A percentile compares a stretch with the other conserved stretches of the same genome.
phyloP scores from a whole-genome alignment of 2,329 filamentous ascomycete species.

The Shiraia sp. region DNA sequence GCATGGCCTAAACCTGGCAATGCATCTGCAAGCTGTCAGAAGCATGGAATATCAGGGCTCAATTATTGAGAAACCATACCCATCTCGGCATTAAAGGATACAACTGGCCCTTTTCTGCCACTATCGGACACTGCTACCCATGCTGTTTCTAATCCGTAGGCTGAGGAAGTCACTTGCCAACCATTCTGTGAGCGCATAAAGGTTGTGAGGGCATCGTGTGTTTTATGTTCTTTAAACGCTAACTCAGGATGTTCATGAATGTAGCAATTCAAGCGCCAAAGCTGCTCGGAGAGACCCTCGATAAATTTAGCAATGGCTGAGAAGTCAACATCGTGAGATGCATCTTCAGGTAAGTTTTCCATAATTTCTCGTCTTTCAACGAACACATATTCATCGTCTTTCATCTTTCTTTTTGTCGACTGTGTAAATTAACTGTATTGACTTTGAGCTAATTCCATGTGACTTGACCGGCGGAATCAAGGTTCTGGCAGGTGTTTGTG shows the following conservation, averaged over 20 bases:
- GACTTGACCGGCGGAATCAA: too few species aligned
- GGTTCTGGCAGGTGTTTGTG: too few species aligned
- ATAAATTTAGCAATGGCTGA: constrained; percentile 11
- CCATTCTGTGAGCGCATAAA: constrained; percentile 41
- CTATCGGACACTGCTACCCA: constrained; percentile 57
- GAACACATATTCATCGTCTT: constrained; percentile 15
- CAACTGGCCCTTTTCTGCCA: constrained; percentile 51
- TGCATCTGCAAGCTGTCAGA: constrained; percentile 41
- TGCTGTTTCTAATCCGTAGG: constrained; percentile 57
- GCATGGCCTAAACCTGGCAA: constrained; percentile 57
- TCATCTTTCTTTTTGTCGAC: constrained; percentile 8
- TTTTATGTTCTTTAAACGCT: constrained; percentile 23
- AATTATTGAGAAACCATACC: constrained; percentile 9
- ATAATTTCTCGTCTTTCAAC: constrained; percentile 2
- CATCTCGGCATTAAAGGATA: constrained; percentile 50
- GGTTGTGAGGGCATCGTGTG: constrained; percentile 23
- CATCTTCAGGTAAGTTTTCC: background rate
- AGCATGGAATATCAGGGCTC: background rate
- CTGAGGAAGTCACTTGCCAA: constrained; percentile 58
- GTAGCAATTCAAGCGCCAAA: constrained; percentile 25
- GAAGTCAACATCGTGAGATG: constrained; percentile 1
- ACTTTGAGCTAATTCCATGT: too few species aligned
- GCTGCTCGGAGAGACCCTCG: constrained; percentile 32
- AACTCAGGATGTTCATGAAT: constrained; percentile 24
- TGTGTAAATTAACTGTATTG: background rate